Base-by-base conservation (phyloP, 2,329 filamentous ascomycete genomes). In the Pestalotiopsis sp. region DNA sequence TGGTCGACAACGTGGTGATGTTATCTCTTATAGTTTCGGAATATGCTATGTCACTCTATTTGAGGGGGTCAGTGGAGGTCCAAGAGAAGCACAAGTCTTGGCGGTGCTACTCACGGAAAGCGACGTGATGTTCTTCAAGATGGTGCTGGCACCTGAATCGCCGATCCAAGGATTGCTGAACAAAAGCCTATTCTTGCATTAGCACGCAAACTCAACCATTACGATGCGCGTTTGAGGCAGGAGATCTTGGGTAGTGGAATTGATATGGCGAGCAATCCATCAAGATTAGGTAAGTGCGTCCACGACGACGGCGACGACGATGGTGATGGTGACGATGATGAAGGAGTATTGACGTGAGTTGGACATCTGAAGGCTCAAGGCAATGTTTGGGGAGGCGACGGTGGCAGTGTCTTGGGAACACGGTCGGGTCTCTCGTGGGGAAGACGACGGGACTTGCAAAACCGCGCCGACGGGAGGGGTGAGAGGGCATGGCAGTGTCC, bases 1-100 rank as follows among this genome's bases (percentile, higher is more conserved):
- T 91, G 39, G 86, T 88, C 3, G 92, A 92, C 14, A 98, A 83
- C 0, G 93, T 97, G 58, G 90, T 92, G 64, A 97, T 86, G 73
- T 92, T 92, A 67, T 79, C 78, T 22, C 77, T 72, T 65, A 88
- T 78, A 58, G 81, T 80, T 68, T 84, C 81, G 68, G 88, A 83
- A 74, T 88, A 88, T 66, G 84, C 83, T 75, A 89, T 77, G 68
- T 85, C 71, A 59, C 73, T 75, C 81, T 83, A 20, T 22, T 48
- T 13, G 39, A 39, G 48, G 9, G 9, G 9, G 38, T 63, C 38
- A 63, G 39, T 14, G 58, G 11, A 14, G 7, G 6, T 67, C 59
- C 52, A 6, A 40, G 30, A 9, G 44, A 3, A 13, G 55, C 35
- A 58, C 30, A 2, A 67, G 58, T 63, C 22, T 55, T 30, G 11